Evolutionary conservation across 2,329 filamentous ascomycete genomes (phyloP).

Genomic region (Penicillium sp.): DNA sequence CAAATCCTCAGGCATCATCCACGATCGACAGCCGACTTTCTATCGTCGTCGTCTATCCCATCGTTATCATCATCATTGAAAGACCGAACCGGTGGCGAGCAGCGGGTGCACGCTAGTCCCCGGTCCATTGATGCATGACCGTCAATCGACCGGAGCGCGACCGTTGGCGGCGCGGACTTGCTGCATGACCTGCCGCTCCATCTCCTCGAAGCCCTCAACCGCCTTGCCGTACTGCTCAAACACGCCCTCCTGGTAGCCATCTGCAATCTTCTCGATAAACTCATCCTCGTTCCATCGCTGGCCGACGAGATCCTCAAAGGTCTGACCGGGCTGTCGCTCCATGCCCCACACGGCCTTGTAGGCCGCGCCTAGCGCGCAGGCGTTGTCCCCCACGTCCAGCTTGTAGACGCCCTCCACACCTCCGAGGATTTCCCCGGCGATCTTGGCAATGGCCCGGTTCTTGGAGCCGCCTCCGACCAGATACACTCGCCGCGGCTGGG

Average conservation of each 20-base stretch:
- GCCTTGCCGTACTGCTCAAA: conserved; percentile 78
- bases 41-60: too few species aligned
- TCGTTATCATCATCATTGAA: too few species aligned
- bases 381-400: conserved; percentile 91
- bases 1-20: too few species aligned
- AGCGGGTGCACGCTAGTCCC: too few species aligned
- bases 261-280: conserved; percentile 76
- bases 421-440: conserved; percentile 84
- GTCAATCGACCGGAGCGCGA: too few species aligned
- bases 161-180: conserved; percentile 21
- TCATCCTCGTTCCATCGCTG: conserved; percentile 79
- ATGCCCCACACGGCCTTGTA: conserved; percentile 96
- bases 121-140: too few species aligned
- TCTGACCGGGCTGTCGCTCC: conserved; percentile 65
- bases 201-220: conserved; percentile 69
- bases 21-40: too few species aligned
- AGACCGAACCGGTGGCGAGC: too few species aligned
- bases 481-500: conserved; percentile 86
- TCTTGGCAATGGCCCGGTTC: conserved; percentile 82
- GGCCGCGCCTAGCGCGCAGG: conserved; percentile 87
- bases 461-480: conserved; percentile 88
- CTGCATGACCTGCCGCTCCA: conserved; percentile 66
- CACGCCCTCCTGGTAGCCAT: conserved; percentile 70
- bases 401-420: conserved; percentile 86
- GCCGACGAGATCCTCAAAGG: conserved; percentile 84